These are phyloP conservation scores for Fusarium decemcellulare DNA, from an alignment of 2,329 filamentous ascomycete species.

Conservation along the genomic window DNA sequence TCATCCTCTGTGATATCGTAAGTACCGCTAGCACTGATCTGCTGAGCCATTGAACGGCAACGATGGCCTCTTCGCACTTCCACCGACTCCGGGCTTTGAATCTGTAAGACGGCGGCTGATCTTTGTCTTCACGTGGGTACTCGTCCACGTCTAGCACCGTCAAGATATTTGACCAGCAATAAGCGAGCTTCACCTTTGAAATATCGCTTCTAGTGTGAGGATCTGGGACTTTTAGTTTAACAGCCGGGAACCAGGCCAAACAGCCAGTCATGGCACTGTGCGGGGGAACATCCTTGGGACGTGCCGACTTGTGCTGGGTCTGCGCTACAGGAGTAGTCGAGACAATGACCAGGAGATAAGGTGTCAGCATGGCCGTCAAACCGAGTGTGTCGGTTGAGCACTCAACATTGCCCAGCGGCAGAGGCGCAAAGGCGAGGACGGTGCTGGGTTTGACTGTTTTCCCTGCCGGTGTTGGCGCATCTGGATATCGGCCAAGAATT, in stretches of 20 bases:
- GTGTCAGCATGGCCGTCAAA: constrained; percentile 94
- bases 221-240: constrained; percentile 86
- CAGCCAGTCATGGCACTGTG: constrained; percentile 96
- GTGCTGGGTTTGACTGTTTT: constrained; percentile 91
- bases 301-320: constrained; percentile 93
- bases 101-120: constrained; percentile 82
- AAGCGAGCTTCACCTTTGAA: constrained; percentile 90
- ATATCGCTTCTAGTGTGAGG: constrained; percentile 75
- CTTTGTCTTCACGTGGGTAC: constrained; percentile 75
- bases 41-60: constrained; percentile 96
- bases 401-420: constrained; percentile 95
- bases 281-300: constrained; percentile 90
- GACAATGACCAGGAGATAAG: constrained; percentile 95
- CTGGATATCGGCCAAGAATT: constrained; percentile 91
- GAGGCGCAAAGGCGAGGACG: constrained; percentile 89
- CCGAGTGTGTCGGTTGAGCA: constrained; percentile 90
- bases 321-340: constrained; percentile 97
- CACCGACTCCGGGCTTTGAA: constrained; percentile 90
- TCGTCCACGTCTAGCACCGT: constrained; percentile 93
- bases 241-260: constrained; percentile 96
- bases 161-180: constrained; percentile 99
- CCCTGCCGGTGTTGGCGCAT: constrained; percentile 71
- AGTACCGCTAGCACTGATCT: constrained; percentile 92
- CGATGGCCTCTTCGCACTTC: constrained; percentile 95
- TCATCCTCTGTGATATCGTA: constrained; percentile 92